Evolutionary conservation across 345 rosid genomes (phyloP).

Genomic region (Arabidopsis arenosa): DNA sequence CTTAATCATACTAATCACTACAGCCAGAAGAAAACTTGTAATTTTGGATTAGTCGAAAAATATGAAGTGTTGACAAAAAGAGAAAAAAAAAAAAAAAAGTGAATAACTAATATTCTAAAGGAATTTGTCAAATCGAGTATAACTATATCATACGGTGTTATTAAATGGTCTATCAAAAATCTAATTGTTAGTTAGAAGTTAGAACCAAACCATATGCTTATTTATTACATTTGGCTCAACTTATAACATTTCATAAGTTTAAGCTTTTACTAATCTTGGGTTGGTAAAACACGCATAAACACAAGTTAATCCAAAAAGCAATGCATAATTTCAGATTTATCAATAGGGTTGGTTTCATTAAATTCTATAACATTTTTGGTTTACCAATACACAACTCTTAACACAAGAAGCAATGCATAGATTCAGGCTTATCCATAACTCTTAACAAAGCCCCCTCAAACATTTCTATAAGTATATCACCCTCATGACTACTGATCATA

Average conservation of each 20-base stretch:
- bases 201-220: not conserved
- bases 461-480: too few species aligned
- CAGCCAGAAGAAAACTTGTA: not conserved
- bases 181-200: not conserved
- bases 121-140: not conserved
- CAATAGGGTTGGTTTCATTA: not conserved
- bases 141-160: not conserved
- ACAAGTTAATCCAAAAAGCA: not conserved
- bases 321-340: slow-evolving; percentile 3
- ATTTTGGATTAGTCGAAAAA: slow-evolving; percentile 3
- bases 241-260: not conserved
- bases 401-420: not conserved
- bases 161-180: not conserved
- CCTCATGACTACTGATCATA: too few species aligned
- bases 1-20: not conserved
- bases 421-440: not conserved
- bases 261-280: not conserved
- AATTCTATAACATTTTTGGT: not conserved
- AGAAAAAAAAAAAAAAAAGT: too few species aligned
- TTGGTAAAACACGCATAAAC: not conserved
- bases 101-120: not conserved
- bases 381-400: not conserved
- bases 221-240: not conserved
- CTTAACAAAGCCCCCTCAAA: not conserved
- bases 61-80: not conserved